Conservation (phyloP, 352 stramenopile species). For the Globisporangium spiculum region DNA sequence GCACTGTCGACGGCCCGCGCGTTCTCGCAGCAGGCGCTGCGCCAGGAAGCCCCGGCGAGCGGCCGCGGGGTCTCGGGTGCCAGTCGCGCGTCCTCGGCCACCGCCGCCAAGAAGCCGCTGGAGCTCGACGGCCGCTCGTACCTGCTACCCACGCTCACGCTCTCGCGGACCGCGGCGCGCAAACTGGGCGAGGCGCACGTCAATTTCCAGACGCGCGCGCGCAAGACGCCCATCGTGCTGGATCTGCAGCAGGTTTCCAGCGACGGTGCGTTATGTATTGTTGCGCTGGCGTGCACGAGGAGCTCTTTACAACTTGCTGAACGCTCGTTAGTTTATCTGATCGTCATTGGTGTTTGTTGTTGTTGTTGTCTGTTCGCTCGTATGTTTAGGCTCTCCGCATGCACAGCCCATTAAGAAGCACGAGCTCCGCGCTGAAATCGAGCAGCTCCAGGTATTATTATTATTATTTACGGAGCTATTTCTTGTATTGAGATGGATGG, state of each 20-base stretch:
- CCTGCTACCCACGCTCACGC: conserved; percentile 65
- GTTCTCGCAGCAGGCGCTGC: conserved; percentile 64
- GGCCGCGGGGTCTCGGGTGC: conserved; percentile 32
- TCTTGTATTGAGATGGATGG: too few species aligned
- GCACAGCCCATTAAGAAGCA: conserved; percentile 77
- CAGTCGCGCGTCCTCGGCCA: conserved; percentile 4
- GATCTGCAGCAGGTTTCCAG: conserved; percentile 74
- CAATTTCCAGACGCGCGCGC: conserved; percentile 36
- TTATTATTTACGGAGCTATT: background rate
- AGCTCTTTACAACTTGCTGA: background rate
- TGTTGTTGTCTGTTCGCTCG: background rate
- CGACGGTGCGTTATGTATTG: conserved; percentile 38
- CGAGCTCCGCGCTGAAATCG: conserved; percentile 63
- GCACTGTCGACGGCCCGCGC: conserved; percentile 28
- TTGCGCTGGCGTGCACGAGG: too few species aligned
- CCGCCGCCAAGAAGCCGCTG: conserved; percentile 24
- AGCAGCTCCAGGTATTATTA: conserved; percentile 46
- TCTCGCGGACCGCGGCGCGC: conserved; percentile 30
- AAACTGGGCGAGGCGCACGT: conserved; percentile 31
- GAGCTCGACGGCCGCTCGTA: conserved; percentile 69
- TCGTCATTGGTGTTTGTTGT: background rate
- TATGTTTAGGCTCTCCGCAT: conserved; percentile 55
- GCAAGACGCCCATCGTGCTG: conserved; percentile 61
- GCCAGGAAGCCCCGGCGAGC: conserved; percentile 36
- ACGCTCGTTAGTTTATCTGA: background rate